Percentiles rank a stretch among this genome's conserved stretches.
phyloP scores from a whole-genome alignment of 2,329 filamentous ascomycete genomes.

The Paramyrothecium sp. region DNA sequence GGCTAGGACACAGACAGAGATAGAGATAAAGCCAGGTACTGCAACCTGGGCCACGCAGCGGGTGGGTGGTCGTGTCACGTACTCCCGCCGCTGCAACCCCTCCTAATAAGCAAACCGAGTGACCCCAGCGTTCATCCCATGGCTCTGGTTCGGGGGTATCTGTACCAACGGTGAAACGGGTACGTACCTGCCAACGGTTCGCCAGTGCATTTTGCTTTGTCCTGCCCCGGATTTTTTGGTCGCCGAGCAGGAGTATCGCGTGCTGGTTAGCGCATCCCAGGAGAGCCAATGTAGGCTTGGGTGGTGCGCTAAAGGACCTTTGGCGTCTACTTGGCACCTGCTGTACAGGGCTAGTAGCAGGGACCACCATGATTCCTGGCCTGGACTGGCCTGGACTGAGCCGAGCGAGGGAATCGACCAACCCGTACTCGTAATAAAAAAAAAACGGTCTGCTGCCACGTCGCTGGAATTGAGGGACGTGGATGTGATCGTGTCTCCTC shows the following conservation, averaged over 20 bases:
- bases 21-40: not conserved
- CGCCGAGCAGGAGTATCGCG: no score
- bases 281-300: no score
- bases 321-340: not conserved
- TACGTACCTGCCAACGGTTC: not conserved
- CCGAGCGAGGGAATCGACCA: no score
- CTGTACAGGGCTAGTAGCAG: not conserved
- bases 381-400: not conserved
- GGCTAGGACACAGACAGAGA: not conserved
- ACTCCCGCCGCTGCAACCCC: not conserved
- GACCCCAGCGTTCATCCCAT: not conserved
- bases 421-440: no score
- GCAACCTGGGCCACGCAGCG: not conserved
- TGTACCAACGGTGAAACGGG: not conserved
- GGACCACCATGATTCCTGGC: not conserved
- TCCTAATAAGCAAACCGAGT: no score
- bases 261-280: no score
- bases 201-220: not conserved
- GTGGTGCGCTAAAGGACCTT: not conserved
- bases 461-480: not conserved
- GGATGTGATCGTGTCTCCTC: not conserved
- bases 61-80: not conserved
- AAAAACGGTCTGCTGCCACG: not conserved
- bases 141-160: not conserved
- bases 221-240: not conserved